These are phyloP conservation scores for Blastomyces emzantsi DNA, from an alignment of 2,329 filamentous ascomycete genomes.

Conservation along the genomic window DNA sequence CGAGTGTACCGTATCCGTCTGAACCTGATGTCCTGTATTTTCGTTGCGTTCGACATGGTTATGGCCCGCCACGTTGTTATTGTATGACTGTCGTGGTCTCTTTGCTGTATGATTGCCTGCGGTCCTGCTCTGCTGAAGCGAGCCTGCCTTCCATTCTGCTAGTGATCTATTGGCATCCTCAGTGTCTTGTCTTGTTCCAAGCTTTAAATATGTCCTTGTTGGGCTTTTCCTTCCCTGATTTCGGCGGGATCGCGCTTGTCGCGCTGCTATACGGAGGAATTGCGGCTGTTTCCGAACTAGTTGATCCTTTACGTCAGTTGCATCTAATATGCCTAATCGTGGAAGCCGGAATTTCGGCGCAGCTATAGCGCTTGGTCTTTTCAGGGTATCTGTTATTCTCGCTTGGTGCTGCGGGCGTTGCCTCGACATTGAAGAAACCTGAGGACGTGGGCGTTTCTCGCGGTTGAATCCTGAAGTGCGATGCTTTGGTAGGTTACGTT, in stretches of 20 bases:
- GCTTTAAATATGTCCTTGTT: constrained; percentile 42
- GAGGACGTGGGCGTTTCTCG: constrained; percentile 9
- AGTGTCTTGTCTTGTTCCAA: constrained; percentile 47
- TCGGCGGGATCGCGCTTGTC: constrained; percentile 41
- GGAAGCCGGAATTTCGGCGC: constrained; percentile 21
- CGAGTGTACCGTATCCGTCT: background rate
- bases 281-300: constrained; percentile 35
- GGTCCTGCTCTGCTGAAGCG: constrained; percentile 26
- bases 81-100: constrained; percentile 19
- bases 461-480: constrained; percentile 9
- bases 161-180: constrained; percentile 45
- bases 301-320: constrained; percentile 27
- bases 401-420: constrained; percentile 27
- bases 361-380: constrained; percentile 13
- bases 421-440: constrained; percentile 15
- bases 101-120: constrained; percentile 16
- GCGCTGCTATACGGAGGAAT: constrained; percentile 49
- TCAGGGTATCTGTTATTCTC: constrained; percentile 28
- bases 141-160: constrained; percentile 44
- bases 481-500: constrained; percentile 16
- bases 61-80: background rate
- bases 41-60: background rate
- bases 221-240: constrained; percentile 46
- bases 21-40: background rate
- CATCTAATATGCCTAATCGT: constrained; percentile 45